Base-by-base conservation (phyloP, 2,329 filamentous ascomycete genomes). In the Ilyonectria robusta region DNA sequence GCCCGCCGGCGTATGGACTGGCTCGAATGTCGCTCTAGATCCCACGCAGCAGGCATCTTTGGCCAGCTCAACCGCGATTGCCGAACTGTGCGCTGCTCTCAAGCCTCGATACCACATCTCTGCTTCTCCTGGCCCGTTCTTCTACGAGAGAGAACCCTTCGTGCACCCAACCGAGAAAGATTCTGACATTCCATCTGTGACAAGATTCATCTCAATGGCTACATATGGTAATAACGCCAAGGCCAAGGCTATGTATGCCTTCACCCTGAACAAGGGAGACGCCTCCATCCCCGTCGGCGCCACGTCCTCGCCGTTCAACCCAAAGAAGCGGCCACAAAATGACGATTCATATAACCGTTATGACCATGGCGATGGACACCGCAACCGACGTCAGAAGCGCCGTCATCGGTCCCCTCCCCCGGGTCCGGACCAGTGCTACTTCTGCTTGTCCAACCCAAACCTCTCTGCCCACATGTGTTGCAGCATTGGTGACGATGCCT, bases 71-170 rank as follows among this genome's bases (percentile, higher is more conserved):
- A 86, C 90, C 59, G 89, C 91, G 62, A 84, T 98, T 47, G 90
- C 94, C 6, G 93, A 97, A 66, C 86, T 99, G 11, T 95, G 92
- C 75, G 86, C 91, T 3, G 82, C 89, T 1, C 81, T 99, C 21
- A 96, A 94, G 78, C 96, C 96, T n/a, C 91, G 93, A 31, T 99
- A 99, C 77, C 95, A 98, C 79, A 91, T 98, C 76, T 90, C 93
- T 2, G 85, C 88, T 4, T 93, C 93, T 0, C 86, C 89, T 1
- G 79, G 78, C 9, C 81, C 86, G 7, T 91, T 91, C 74, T 95
- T 93, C 81, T 98, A 92, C 78, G 95, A 99, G 82, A 91, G 96
- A 62, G 96, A 98, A 80, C 94, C 95, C 0, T 99, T 98, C 83
- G 91, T 96, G 76, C 92, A 97, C 78, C 85, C 87, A 1, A 72